Evolutionary conservation across 2,329 filamentous ascomycete genomes (phyloP).

Genomic region (Beauveria caledonica): DNA sequence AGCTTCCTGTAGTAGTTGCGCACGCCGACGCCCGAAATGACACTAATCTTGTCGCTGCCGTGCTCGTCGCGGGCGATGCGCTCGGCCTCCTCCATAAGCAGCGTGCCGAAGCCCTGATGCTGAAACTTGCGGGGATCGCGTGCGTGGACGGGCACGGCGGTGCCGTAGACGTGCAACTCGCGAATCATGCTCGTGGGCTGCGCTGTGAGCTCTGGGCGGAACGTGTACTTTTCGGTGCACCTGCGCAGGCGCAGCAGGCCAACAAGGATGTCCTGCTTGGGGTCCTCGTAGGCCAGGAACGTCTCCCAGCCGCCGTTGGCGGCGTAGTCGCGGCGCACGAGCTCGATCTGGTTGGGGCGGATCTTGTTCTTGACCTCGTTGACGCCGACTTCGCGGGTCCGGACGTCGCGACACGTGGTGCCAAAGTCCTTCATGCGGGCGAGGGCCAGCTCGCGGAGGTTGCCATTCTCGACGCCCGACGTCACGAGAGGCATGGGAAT

Average conservation of each 20-base stretch:
- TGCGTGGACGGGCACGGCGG: conserved; percentile 93
- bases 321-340: conserved; percentile 85
- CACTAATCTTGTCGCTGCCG: conserved; percentile 85
- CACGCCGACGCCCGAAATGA: conserved; percentile 96
- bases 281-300: conserved; percentile 94
- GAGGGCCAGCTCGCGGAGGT: conserved; percentile 83
- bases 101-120: conserved; percentile 92
- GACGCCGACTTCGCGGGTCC: conserved; percentile 92
- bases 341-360: conserved; percentile 87
- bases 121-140: conserved; percentile 95
- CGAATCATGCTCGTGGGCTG: conserved; percentile 89
- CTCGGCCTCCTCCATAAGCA: conserved; percentile 97
- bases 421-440: conserved; percentile 99
- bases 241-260: conserved; percentile 82
- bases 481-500: conserved; percentile 99
- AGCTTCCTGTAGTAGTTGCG: conserved; percentile 90
- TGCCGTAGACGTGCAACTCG: conserved; percentile 94
- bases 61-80: conserved; percentile 92
- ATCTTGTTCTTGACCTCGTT: conserved; percentile 99
- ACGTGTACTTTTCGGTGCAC: conserved; percentile 87
- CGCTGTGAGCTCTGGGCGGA: conserved; percentile 73
- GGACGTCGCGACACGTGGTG: conserved; percentile 90
- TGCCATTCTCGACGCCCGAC: conserved; percentile 95
- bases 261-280: conserved; percentile 96
- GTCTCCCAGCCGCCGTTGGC: conserved; percentile 99